These are phyloP conservation scores for Falciphora oryzae DNA, from an alignment of 2,329 filamentous ascomycete genomes.

Conservation along the genomic window DNA sequence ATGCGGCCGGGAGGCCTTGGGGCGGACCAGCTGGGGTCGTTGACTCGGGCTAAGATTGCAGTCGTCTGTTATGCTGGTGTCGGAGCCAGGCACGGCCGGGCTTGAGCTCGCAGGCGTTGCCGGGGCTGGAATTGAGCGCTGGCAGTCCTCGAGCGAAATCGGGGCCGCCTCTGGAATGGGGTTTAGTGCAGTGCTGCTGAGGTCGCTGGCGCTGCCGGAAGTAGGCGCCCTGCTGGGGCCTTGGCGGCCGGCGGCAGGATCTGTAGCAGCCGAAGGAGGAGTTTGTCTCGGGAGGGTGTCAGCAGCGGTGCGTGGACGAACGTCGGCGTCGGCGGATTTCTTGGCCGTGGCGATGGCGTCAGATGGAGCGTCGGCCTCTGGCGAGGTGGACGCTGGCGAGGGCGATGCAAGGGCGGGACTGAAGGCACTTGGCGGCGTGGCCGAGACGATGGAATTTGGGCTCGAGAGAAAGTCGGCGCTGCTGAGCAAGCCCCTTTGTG, in stretches of 20 bases:
- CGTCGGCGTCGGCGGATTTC: not conserved
- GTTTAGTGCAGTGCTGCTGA: not conserved
- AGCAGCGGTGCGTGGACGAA: not conserved
- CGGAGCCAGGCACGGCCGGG: not conserved
- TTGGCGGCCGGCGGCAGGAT: not conserved
- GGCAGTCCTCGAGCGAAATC: conserved; percentile 3
- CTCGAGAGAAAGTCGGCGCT: conserved; percentile 6
- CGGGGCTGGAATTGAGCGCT: not conserved
- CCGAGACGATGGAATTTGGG: conserved; percentile 7
- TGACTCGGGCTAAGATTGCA: conserved; percentile 2
- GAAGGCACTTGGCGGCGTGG: conserved; percentile 8
- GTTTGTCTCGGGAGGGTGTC: not conserved
- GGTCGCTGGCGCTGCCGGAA: not conserved
- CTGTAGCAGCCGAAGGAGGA: not conserved
- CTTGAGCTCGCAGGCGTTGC: not conserved
- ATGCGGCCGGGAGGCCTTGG: conserved; percentile 7
- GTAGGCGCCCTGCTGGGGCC: not conserved
- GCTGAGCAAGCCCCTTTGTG: conserved; percentile 8
- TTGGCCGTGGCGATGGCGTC: not conserved
- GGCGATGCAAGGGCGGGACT: conserved; percentile 8
- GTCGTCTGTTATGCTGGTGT: not conserved
- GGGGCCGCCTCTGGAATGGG: not conserved
- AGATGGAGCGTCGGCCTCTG: conserved; percentile 2
- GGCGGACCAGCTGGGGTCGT: conserved; percentile 2
- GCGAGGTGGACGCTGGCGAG: conserved; percentile 7